phyloP scores from a whole-genome alignment of 345 rosid species.

The Eucalyptus grandis region DNA sequence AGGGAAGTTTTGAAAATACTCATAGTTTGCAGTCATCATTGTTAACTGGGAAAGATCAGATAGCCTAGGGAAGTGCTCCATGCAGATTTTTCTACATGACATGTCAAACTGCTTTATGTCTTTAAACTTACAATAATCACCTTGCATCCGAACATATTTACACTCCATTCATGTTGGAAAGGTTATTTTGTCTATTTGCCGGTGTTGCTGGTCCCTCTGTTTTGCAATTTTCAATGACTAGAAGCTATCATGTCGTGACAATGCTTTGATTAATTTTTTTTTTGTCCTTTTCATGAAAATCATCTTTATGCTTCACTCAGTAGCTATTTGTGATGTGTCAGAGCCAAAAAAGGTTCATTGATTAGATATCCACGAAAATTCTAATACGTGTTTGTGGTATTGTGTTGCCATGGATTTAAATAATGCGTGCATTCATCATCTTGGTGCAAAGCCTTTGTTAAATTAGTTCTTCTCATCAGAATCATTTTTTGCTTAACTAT shows the following conservation, averaged over 20 bases:
- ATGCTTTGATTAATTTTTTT: not conserved
- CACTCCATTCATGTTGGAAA: not conserved
- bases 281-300: not conserved
- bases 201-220: not conserved
- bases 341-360: no score
- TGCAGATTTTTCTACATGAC: not conserved
- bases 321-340: no score
- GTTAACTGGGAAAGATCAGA: no score
- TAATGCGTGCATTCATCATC: no score
- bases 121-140: not conserved
- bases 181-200: not conserved
- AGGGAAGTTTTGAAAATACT: not conserved
- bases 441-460: no score
- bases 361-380: no score
- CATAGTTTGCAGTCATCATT: not conserved
- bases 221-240: not conserved
- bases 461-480: no score
- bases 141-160: not conserved
- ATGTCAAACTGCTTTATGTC: not conserved
- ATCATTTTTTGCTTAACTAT: no score
- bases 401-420: no score
- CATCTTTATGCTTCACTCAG: not conserved
- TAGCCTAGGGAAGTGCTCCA: not conserved
- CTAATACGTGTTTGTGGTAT: no score
- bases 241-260: not conserved